Evolutionary conservation across 768 basidiomycete genomes (phyloP).

Genomic region (Obba rivulosa): DNA sequence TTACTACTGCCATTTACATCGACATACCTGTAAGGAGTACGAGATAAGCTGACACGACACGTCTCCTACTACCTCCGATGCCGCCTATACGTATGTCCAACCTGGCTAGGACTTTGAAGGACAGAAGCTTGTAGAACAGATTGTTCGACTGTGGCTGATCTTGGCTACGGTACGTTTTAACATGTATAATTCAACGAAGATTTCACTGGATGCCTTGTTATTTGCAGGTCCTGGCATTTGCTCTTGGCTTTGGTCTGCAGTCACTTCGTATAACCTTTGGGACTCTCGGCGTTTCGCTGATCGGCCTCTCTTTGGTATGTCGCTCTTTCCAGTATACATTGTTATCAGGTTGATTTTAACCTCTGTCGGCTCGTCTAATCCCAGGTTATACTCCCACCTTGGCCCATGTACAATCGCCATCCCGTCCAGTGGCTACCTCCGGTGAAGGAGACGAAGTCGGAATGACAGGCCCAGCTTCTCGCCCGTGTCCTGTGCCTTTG

Average conservation of each 20-base stretch:
- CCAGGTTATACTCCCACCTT: conserved; percentile 62
- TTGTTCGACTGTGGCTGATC: conserved; percentile 39
- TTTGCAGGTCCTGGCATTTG: conserved; percentile 47
- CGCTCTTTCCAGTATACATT: no score
- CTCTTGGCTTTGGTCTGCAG: conserved; percentile 52
- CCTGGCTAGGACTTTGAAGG: conserved; percentile 55
- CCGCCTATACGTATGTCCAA: no score
- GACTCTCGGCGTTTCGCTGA: conserved; percentile 32
- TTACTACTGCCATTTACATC: no score
- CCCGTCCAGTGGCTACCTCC: conserved; percentile 56
- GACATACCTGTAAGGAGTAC: no score
- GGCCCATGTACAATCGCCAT: conserved; percentile 61
- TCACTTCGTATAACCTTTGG: conserved; percentile 50
- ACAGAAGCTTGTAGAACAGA: conserved; percentile 46
- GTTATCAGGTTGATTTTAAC: no score
- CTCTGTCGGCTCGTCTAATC: not conserved
- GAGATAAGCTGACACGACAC: no score
- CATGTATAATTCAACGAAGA: no score
- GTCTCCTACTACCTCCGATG: no score
- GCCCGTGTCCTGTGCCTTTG: not conserved
- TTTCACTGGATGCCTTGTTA: not conserved
- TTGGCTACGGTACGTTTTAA: conserved; percentile 37
- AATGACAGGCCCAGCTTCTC: conserved; percentile 1
- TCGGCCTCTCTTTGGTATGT: conserved; percentile 12
- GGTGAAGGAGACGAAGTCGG: conserved; percentile 24